A percentile compares a stretch with the other conserved stretches of the same genome.
Evolutionary conservation across 352 stramenopile species (phyloP).

Genomic region (Pythium volutum): DNA sequence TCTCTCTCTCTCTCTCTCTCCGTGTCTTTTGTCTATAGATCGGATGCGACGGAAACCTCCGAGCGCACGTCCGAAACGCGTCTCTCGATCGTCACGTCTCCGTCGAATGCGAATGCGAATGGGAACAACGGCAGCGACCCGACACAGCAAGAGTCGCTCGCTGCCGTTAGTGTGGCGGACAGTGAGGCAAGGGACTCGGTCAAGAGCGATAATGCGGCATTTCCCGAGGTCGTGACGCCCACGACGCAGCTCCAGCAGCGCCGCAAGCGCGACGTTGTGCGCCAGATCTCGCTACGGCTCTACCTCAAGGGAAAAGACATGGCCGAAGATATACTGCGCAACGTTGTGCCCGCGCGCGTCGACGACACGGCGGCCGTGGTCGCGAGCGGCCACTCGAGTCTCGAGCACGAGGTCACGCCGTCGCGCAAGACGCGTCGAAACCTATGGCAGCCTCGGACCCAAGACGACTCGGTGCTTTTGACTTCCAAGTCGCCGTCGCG

Average conservation of each 20-base stretch:
- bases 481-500: constrained; percentile 12
- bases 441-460: constrained; percentile 69
- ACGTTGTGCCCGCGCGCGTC: constrained; percentile 50
- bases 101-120: too few relatives aligned
- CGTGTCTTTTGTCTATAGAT: background rate
- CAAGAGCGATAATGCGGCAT: constrained; percentile 7
- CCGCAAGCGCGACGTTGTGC: constrained; percentile 66
- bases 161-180: background rate
- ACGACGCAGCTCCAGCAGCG: constrained; percentile 25
- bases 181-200: background rate
- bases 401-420: constrained; percentile 60
- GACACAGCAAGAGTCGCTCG: background rate
- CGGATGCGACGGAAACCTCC: background rate
- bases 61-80: background rate
- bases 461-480: constrained; percentile 73
- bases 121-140: background rate
- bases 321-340: constrained; percentile 60
- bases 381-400: constrained; percentile 36
- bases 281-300: constrained; percentile 73
- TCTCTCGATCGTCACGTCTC: constrained; percentile 10
- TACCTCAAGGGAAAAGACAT: constrained; percentile 70
- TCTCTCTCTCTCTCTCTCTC: background rate
- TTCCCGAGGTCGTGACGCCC: constrained; percentile 19
- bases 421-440: constrained; percentile 67
- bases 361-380: constrained; percentile 53